These are phyloP conservation scores for Didymella segeticola DNA, from an alignment of 2,329 filamentous ascomycete genomes.

Conservation along the genomic window DNA sequence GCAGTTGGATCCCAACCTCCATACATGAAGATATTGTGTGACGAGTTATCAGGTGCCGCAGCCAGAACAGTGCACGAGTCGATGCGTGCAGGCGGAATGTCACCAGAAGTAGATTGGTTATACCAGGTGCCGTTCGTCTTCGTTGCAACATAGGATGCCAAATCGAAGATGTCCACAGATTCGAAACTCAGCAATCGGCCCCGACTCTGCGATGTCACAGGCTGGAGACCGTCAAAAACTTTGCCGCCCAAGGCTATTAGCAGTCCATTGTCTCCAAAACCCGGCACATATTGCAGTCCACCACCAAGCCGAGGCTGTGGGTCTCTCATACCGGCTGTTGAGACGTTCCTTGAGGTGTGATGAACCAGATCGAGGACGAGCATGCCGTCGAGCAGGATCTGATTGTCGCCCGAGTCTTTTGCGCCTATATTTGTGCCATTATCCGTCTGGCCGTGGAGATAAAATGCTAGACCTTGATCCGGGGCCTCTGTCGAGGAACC, in stretches of 20 bases:
- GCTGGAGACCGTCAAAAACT: constrained; percentile 15
- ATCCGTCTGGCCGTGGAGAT: constrained; percentile 48
- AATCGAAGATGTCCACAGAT: constrained; percentile 51
- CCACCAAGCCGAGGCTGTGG: constrained; percentile 44
- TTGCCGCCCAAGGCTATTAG: constrained; percentile 49
- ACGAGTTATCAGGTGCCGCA: constrained; percentile 54
- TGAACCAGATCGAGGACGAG: constrained; percentile 48
- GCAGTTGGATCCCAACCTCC: constrained; percentile 54
- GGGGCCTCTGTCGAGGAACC: constrained; percentile 46
- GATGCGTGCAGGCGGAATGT: constrained; percentile 51
- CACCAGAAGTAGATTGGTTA: constrained; percentile 51
- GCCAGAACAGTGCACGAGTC: constrained; percentile 54
- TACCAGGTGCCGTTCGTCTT: constrained; percentile 51
- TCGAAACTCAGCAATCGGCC: constrained; percentile 38
- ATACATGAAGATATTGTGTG: constrained; percentile 56
- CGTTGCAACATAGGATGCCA: constrained; percentile 34
- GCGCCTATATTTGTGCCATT: constrained; percentile 33
- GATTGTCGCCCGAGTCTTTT: constrained; percentile 15
- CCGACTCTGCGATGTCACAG: constrained; percentile 17
- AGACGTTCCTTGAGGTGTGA: constrained; percentile 47
- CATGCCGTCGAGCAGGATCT: constrained; percentile 45
- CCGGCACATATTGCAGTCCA: constrained; percentile 45
- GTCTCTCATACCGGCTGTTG: constrained; percentile 40
- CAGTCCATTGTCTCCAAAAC: constrained; percentile 45
- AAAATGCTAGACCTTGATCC: constrained; percentile 47